Evolutionary conservation across 495 filamentous ascomycete species (phyloP).

Genomic region (Sordaria brevicollis): DNA sequence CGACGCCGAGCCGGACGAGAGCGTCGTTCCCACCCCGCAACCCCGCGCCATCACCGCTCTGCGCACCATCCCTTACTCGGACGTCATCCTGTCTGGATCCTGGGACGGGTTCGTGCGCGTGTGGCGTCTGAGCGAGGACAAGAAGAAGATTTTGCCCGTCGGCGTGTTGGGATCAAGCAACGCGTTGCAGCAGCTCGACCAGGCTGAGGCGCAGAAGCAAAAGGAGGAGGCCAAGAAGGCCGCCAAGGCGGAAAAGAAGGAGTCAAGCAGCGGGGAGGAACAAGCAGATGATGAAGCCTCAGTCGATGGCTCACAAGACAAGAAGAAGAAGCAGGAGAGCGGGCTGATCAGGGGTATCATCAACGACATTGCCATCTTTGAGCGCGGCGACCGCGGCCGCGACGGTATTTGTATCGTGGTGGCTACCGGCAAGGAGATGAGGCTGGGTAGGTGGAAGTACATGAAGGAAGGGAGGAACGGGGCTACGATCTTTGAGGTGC

Average conservation of each 20-base stretch:
- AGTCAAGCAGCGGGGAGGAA: background rate
- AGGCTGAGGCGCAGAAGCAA: background rate
- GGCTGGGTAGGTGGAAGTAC: conserved; percentile 65
- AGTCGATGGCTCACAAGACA: background rate
- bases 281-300: background rate
- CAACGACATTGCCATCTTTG: conserved; percentile 78
- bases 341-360: conserved; percentile 57
- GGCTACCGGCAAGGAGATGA: conserved; percentile 76
- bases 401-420: conserved; percentile 73
- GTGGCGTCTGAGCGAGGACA: conserved; percentile 79
- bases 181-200: background rate
- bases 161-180: conserved; percentile 48
- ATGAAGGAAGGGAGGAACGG: conserved; percentile 59
- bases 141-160: conserved; percentile 61
- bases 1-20: conserved; percentile 47
- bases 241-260: background rate
- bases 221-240: background rate
- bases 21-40: conserved; percentile 49
- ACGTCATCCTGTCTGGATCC: conserved; percentile 78
- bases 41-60: conserved; percentile 89
- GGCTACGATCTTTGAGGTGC: conserved; percentile 70
- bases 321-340: background rate
- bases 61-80: conserved; percentile 72
- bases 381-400: conserved; percentile 56
- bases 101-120: conserved; percentile 84